phyloP scores from a whole-genome alignment of 2,329 filamentous ascomycete genomes.

The Penicillium fuscoglaucum region DNA sequence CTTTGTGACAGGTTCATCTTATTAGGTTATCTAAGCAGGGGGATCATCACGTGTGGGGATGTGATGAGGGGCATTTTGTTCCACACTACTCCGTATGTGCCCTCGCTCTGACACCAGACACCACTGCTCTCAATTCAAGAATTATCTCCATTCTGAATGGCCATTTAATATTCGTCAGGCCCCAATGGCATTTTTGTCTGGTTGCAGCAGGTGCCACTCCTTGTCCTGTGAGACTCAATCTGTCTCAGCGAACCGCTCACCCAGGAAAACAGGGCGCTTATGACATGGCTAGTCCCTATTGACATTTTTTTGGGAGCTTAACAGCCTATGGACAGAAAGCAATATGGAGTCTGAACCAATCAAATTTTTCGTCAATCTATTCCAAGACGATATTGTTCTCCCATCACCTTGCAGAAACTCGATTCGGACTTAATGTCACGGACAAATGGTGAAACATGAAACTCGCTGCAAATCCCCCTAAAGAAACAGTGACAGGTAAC shows the following conservation, averaged over 20 bases:
- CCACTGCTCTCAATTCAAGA: not conserved
- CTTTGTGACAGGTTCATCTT: not conserved
- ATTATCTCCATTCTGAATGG: conserved; percentile 8
- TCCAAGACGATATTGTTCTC: conserved; percentile 15
- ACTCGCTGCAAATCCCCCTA: conserved; percentile 22
- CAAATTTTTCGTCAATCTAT: conserved; percentile 28
- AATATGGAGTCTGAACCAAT: conserved; percentile 22
- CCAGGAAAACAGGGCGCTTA: conserved; percentile 36
- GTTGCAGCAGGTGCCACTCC: conserved; percentile 11
- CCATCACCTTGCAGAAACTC: conserved; percentile 29
- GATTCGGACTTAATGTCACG: conserved; percentile 30
- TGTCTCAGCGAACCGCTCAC: conserved; percentile 36
- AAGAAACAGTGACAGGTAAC: conserved; percentile 22
- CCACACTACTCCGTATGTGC: conserved; percentile 2
- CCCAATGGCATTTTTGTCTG: conserved; percentile 7
- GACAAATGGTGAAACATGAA: conserved; percentile 33
- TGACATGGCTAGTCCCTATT: conserved; percentile 30
- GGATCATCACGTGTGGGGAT: conserved; percentile 17
- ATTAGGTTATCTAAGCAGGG: conserved; percentile 11
- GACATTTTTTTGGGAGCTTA: conserved; percentile 28
- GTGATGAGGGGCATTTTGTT: conserved; percentile 22
- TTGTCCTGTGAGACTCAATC: conserved; percentile 21
- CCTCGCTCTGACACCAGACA: conserved; percentile 5
- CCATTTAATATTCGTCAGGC: not conserved
- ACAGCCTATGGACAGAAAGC: conserved; percentile 21